These are phyloP conservation scores for Cantharellus anzutake DNA, from an alignment of 768 basidiomycete genomes.

Conservation along the genomic window DNA sequence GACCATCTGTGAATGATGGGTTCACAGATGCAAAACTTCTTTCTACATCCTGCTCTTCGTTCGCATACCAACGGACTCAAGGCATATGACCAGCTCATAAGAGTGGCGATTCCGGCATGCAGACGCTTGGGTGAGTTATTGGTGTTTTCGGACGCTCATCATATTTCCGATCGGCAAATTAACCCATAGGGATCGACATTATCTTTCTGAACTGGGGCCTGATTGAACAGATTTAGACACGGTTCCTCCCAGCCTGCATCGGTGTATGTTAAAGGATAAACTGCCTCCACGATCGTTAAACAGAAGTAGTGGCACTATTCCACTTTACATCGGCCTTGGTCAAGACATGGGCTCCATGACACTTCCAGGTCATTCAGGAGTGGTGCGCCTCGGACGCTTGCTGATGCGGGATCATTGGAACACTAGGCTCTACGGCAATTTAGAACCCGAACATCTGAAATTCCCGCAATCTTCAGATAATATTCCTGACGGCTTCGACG, in stretches of 20 bases:
- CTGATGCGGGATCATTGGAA: not conserved
- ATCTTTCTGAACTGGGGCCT: not conserved
- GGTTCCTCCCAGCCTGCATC: not conserved
- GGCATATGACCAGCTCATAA: not conserved
- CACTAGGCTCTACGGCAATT: not conserved
- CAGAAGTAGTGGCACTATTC: not conserved
- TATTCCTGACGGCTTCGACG: not conserved
- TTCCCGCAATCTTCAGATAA: no score
- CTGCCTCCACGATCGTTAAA: not conserved
- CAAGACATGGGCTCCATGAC: not conserved
- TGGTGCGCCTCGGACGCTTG: not conserved
- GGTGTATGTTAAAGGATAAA: not conserved
- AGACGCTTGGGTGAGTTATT: no score
- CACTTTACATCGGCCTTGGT: not conserved
- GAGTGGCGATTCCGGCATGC: not conserved
- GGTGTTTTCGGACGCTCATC: no score
- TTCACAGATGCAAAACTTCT: not conserved
- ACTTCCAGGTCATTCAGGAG: not conserved
- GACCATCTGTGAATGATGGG: not conserved
- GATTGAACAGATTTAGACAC: not conserved
- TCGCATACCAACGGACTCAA: not conserved
- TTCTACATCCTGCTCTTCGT: not conserved
- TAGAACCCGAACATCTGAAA: not conserved
- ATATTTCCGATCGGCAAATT: no score
- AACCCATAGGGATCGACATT: not conserved